These are phyloP conservation scores for Zasmidium citrigriseum DNA, from an alignment of 2,329 filamentous ascomycete species.

Conservation along the genomic window DNA sequence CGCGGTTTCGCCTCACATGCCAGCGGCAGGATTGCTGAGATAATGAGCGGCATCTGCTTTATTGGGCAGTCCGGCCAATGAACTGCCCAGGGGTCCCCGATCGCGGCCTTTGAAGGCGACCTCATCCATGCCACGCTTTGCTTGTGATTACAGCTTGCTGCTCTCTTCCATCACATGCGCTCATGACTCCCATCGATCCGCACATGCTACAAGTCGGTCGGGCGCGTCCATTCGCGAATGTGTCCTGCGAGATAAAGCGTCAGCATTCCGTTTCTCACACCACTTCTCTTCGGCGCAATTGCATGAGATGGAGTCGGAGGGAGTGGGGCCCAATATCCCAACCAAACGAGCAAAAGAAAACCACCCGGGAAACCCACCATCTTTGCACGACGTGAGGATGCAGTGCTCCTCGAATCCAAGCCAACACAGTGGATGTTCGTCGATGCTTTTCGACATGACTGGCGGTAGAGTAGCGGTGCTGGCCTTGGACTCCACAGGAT, in stretches of 20 bases:
- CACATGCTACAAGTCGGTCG: constrained; percentile 38
- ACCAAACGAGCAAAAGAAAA: constrained; percentile 12
- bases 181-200: background rate
- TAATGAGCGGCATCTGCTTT: background rate
- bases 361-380: constrained; percentile 61
- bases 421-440: constrained; percentile 85
- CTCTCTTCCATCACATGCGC: background rate
- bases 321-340: constrained; percentile 14
- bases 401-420: constrained; percentile 90
- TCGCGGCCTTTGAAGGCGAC: background rate
- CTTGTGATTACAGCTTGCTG: background rate
- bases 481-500: constrained; percentile 81
- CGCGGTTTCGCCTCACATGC: background rate
- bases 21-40: background rate
- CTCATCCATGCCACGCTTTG: background rate
- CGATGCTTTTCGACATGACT: constrained; percentile 82
- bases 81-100: background rate
- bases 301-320: constrained; percentile 5
- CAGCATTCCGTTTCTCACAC: constrained; percentile 12
- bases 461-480: constrained; percentile 85
- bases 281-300: background rate
- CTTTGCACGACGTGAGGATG: constrained; percentile 89
- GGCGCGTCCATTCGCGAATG: constrained; percentile 73
- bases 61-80: background rate
- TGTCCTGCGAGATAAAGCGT: constrained; percentile 57